Evolutionary conservation across 805 yeast genomes (phyloP).

Genomic region (Kuraishia piskuri): DNA sequence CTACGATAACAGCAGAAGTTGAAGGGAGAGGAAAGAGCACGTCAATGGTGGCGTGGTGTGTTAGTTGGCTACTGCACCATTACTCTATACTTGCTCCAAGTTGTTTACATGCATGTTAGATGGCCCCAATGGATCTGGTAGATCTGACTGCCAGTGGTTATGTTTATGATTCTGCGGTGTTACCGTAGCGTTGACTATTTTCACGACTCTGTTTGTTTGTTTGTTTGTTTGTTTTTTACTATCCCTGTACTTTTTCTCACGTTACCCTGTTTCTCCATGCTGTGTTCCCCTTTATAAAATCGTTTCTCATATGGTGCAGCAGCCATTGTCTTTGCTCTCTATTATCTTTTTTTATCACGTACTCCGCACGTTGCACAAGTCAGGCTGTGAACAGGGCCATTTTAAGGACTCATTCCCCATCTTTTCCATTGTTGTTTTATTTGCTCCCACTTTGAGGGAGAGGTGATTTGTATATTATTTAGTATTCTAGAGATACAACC

Average conservation of each 20-base stretch:
- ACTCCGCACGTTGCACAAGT: background rate
- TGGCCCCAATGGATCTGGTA: no score
- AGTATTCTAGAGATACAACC: background rate
- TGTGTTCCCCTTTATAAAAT: background rate
- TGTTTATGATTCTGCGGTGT: no score
- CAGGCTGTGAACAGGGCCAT: background rate
- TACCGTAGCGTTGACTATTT: no score
- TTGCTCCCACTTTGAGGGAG: background rate
- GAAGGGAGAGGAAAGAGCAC: background rate
- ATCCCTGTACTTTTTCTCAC: background rate
- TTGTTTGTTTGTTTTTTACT: no score
- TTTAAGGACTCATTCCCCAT: background rate
- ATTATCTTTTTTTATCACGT: background rate
- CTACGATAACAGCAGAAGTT: conserved; percentile 1
- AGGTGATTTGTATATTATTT: background rate
- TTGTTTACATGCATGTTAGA: no score
- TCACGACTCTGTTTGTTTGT: no score
- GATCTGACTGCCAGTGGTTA: no score
- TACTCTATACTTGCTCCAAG: no score
- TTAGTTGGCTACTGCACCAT: no score
- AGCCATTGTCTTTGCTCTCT: background rate
- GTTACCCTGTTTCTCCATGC: background rate
- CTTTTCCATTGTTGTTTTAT: background rate
- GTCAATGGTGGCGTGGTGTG: no score
- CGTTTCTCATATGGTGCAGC: background rate